Conservation (phyloP, 140 eudicot species). For the Cichorium intybus region DNA sequence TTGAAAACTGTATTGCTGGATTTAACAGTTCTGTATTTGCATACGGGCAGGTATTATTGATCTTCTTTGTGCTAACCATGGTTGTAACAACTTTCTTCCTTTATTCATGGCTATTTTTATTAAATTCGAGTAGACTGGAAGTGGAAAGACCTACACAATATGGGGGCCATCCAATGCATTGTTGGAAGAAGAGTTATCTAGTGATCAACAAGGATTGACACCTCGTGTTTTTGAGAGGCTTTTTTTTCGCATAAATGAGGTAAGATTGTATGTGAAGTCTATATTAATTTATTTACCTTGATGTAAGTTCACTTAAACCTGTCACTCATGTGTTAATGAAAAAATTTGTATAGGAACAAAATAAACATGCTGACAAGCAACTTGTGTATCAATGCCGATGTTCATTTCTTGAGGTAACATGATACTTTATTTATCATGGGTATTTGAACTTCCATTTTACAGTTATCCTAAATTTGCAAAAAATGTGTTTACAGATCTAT, state of each 20-base stretch:
- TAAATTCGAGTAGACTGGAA: conserved; percentile 69
- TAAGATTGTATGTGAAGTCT: conserved; percentile 21
- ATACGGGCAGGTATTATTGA: conserved; percentile 80
- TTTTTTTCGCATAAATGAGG: conserved; percentile 85
- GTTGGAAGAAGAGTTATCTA: conserved; percentile 49
- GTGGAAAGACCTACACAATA: conserved; percentile 94
- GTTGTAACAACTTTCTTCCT: neutral
- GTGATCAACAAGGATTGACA: conserved; percentile 87
- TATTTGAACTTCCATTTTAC: neutral
- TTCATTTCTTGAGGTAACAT: conserved; percentile 88
- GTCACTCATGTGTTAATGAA: conserved; percentile 5
- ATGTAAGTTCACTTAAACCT: neutral
- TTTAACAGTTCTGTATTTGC: conserved; percentile 98
- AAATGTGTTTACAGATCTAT: conserved; percentile 61
- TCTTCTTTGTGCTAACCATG: neutral
- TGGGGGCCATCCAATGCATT: conserved; percentile 96
- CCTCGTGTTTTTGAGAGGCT: conserved; percentile 87
- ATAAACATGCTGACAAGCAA: conserved; percentile 68
- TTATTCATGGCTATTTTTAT: conserved; percentile 1
- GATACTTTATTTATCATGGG: neutral
- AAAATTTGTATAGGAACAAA: conserved; percentile 67
- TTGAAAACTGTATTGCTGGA: conserved; percentile 95
- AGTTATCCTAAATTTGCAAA: conserved; percentile 6
- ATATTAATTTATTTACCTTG: neutral
- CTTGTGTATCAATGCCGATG: conserved; percentile 92